Conservation (phyloP, 345 rosid genomes). For the Eucalyptus marginata region DNA sequence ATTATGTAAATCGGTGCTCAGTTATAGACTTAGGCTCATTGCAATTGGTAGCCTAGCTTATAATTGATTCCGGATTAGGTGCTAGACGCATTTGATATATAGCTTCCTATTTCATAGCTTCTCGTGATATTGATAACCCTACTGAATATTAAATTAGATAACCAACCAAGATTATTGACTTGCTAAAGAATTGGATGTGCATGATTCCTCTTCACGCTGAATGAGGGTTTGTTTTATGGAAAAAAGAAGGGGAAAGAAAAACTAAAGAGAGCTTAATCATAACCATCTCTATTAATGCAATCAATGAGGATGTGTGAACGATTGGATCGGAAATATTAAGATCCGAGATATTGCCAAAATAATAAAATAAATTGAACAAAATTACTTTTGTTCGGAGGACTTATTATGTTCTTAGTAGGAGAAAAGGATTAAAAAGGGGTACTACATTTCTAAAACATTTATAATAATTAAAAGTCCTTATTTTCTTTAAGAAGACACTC, state of each 20-base stretch:
- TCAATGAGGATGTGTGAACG: not conserved
- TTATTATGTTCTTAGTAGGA: not conserved
- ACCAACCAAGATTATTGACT: not conserved
- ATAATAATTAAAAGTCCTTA: not conserved
- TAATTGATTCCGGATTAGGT: not conserved
- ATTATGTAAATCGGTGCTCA: not conserved
- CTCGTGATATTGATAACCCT: not conserved
- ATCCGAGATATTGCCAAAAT: not conserved
- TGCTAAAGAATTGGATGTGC: not conserved
- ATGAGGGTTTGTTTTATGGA: not conserved
- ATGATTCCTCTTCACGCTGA: not conserved
- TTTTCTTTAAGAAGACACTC: not conserved
- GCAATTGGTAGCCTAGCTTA: not conserved
- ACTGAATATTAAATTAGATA: not conserved
- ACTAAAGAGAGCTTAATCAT: not conserved
- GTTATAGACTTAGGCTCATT: not conserved
- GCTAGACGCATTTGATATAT: not conserved
- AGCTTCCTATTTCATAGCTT: not conserved
- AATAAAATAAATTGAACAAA: not conserved
- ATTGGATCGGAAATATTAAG: not conserved
- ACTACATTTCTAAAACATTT: not conserved
- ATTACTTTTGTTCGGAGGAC: not conserved
- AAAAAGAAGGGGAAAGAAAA: not conserved
- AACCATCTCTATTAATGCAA: not conserved
- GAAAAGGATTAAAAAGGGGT: not conserved